Conservation (phyloP, 805 yeast species). For the Peterozyma toletana region DNA sequence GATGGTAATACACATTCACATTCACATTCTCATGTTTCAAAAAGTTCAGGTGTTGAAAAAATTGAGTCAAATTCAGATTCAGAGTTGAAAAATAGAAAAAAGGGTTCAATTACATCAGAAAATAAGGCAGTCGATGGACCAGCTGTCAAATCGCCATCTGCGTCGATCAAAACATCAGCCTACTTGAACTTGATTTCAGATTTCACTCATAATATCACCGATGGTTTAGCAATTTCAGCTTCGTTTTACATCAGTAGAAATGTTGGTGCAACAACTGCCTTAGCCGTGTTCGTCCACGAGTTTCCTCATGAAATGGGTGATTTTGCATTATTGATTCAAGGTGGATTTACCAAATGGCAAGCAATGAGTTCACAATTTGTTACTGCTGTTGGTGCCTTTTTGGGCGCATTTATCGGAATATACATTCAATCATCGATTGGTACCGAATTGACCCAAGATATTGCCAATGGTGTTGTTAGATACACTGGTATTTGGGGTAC, state of each 20-base stretch:
- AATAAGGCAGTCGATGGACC: constrained; percentile 12
- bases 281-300: constrained; percentile 71
- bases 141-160: constrained; percentile 24
- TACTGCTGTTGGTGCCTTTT: constrained; percentile 56
- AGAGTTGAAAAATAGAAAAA: constrained; percentile 10
- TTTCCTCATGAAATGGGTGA: constrained; percentile 81
- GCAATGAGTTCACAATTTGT: constrained; percentile 63
- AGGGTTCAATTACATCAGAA: constrained; percentile 12
- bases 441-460: constrained; percentile 8
- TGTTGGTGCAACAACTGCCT: constrained; percentile 61
- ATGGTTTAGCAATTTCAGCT: constrained; percentile 69
- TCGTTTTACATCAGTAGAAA: constrained; percentile 54
- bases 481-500: constrained; percentile 39
- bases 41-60: constrained; percentile 11
- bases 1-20: constrained; percentile 36
- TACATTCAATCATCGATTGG: constrained; percentile 35
- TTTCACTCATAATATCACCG: constrained; percentile 68
- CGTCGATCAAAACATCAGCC: constrained; percentile 43
- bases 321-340: constrained; percentile 62
- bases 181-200: constrained; percentile 64
- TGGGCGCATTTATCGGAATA: constrained; percentile 64
- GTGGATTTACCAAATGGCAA: constrained; percentile 59
- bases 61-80: constrained; percentile 8
- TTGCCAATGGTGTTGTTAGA: constrained; percentile 3
- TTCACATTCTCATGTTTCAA: constrained; percentile 28